Percentiles rank a stretch among this genome's conserved stretches.
phyloP scores from a whole-genome alignment of 2,329 filamentous ascomycete genomes.

The Epicoccum nigrum region DNA sequence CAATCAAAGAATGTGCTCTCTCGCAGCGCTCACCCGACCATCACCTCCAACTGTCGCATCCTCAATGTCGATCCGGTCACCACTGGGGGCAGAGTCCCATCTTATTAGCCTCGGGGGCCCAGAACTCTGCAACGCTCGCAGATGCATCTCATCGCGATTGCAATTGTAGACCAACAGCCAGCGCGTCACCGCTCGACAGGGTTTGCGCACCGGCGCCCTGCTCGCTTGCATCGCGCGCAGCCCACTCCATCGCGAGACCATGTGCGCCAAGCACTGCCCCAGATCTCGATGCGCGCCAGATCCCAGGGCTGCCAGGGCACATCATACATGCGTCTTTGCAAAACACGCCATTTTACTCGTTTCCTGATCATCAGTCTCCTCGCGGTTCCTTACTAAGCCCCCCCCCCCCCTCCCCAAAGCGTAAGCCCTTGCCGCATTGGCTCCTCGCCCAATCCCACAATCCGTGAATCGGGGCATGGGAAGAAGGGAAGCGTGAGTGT shows the following conservation, averaged over 20 bases:
- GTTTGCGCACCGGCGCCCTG: background rate
- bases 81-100: background rate
- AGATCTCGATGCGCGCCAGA: conserved; percentile 9
- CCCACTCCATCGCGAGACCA: too few species aligned
- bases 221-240: too few species aligned
- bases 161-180: background rate
- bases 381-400: too few species aligned
- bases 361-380: too few species aligned
- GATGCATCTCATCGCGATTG: background rate
- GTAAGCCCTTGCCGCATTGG: background rate
- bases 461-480: too few species aligned
- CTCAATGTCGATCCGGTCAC: background rate
- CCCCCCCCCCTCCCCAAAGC: background rate
- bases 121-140: background rate
- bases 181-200: background rate
- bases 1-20: too few species aligned
- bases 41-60: background rate
- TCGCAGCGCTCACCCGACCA: background rate
- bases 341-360: background rate
- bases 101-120: background rate
- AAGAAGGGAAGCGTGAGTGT: too few species aligned
- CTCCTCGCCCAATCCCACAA: too few species aligned
- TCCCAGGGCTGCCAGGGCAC: too few species aligned
- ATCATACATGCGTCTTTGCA: background rate
- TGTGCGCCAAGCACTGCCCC: background rate